Base-by-base conservation (phyloP, 441 rosid species). In the Aquilaria agallochum region DNA sequence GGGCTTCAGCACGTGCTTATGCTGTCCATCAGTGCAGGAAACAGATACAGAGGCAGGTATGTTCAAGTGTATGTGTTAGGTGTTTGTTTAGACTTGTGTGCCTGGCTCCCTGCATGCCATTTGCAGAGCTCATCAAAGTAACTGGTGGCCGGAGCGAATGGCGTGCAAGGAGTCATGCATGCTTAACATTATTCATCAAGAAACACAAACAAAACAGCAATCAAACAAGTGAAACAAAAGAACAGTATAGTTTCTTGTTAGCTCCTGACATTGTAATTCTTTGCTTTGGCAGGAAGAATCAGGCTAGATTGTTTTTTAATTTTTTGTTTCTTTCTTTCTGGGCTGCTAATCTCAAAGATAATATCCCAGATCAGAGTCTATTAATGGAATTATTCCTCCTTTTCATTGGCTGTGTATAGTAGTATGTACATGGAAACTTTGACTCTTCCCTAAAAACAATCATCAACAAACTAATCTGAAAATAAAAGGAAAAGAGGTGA, bases 41-140 rank as follows among this genome's bases (percentile, higher is more conserved):
- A 36, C 42, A 36, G 31, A 8, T 36, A 8, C 42, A 36, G 42
- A 20, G 27, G 27, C 27, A 36, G 42, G 45, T 68, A 61, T 50
- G 61, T 27, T 34, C 13, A 36, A 61, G 54, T 64, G 14, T 52
- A 50, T 12, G 9, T 15, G 3, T 67, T 67, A 55, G 27, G 50
- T 31, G 67, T 48, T 20, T 56, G 20, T 48, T 46, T 57, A 31
- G 20, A 30, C 46, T 27, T 15, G 68, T 44, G 52, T 81, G 85
- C 80, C 83, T 78, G 83, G 80, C 85, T 78, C 80, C 83, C 72
- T 76, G 80, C 69, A 81, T 73, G 83, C 85, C 80, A 73, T 73
- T 68, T 75, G 83, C 71, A 31, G 54, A 78, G 76, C 67, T 60
- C 72, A 71, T 67, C 83, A 64, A 36, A 49, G 46, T 61, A 6